phyloP scores from a whole-genome alignment of 2,329 filamentous ascomycete genomes.

The Monosporascus sp. region DNA sequence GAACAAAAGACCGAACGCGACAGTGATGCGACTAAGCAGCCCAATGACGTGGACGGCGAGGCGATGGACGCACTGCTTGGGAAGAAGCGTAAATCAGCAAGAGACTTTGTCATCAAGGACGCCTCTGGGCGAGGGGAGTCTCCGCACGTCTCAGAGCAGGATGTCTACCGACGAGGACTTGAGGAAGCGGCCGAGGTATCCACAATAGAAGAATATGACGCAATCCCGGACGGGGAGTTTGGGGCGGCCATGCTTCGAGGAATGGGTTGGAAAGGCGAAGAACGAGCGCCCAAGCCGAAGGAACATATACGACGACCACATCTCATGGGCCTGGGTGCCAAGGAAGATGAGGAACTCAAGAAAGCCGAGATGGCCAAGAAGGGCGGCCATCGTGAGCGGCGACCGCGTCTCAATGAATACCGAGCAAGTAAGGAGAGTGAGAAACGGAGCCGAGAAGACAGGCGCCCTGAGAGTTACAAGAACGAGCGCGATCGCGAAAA shows the following conservation, averaged over 20 bases:
- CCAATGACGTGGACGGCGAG: conserved; percentile 37
- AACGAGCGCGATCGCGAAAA: conserved; percentile 39
- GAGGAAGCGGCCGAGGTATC: conserved; percentile 67
- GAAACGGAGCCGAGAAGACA: conserved; percentile 34
- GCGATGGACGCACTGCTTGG: conserved; percentile 65
- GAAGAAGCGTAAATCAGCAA: conserved; percentile 40
- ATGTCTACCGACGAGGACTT: conserved; percentile 67
- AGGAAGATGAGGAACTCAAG: conserved; percentile 69
- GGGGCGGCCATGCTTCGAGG: conserved; percentile 83
- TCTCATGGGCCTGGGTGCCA: conserved; percentile 83
- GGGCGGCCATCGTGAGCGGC: conserved; percentile 31
- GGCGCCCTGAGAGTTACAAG: conserved; percentile 39
- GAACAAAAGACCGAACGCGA: conserved; percentile 8
- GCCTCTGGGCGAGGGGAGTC: conserved; percentile 11
- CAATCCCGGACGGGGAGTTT: conserved; percentile 90
- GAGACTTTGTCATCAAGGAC: conserved; percentile 47
- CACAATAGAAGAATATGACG: conserved; percentile 77
- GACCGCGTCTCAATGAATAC: conserved; percentile 47
- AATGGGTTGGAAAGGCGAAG: conserved; percentile 87
- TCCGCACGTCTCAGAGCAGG: conserved; percentile 49
- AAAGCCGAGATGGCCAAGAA: conserved; percentile 51
- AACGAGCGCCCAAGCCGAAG: conserved; percentile 48
- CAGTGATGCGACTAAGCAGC: conserved; percentile 2
- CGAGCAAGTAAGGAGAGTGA: conserved; percentile 40
- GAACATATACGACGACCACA: conserved; percentile 68